Percentiles rank a stretch among this genome's conserved stretches.
Evolutionary conservation across 163 green algal species (phyloP).

Genomic region (Prototheca cutis): DNA sequence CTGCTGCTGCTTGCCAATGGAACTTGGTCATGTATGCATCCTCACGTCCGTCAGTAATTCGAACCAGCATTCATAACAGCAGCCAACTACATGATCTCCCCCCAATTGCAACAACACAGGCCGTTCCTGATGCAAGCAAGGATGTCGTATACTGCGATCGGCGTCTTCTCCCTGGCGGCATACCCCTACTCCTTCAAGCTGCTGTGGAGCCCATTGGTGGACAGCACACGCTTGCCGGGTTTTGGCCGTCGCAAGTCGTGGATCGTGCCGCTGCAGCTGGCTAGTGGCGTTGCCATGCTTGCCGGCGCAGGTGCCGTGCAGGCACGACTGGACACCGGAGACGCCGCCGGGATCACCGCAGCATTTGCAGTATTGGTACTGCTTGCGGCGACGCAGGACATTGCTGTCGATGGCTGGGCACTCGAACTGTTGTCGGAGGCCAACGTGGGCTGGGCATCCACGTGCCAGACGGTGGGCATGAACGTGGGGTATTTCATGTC

Average conservation of each 20-base stretch:
- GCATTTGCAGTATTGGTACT: slow-evolving; percentile 86
- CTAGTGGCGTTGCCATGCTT: slow-evolving; percentile 39
- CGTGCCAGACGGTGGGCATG: slow-evolving; percentile 89
- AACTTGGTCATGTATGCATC: no score
- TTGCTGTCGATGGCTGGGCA: slow-evolving; percentile 94
- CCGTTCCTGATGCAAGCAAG: slow-evolving; percentile 73
- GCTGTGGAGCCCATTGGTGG: slow-evolving; percentile 87
- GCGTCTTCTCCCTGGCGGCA: slow-evolving; percentile 73
- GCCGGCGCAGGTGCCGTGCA: slow-evolving; percentile 34
- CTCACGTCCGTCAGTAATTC: no score
- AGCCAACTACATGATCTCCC: no score
- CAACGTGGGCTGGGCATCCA: slow-evolving; percentile 81
- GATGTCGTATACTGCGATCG: slow-evolving; percentile 68
- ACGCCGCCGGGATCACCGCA: slow-evolving; percentile 55
- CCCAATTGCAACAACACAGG: slow-evolving; percentile 24
- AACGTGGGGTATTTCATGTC: slow-evolving; percentile 86
- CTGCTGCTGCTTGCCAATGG: no score
- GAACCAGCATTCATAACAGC: no score
- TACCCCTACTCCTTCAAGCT: slow-evolving; percentile 97
- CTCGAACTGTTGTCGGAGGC: slow-evolving; percentile 74
- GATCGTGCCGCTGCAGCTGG: slow-evolving; percentile 67
- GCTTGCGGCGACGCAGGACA: slow-evolving; percentile 89
- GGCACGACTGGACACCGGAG: slow-evolving; percentile 37
- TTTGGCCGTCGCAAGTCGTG: slow-evolving; percentile 78
- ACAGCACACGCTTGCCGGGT: slow-evolving; percentile 51